phyloP scores from a whole-genome alignment of 2,329 filamentous ascomycete genomes.

The Epichloe brachyelytri region DNA sequence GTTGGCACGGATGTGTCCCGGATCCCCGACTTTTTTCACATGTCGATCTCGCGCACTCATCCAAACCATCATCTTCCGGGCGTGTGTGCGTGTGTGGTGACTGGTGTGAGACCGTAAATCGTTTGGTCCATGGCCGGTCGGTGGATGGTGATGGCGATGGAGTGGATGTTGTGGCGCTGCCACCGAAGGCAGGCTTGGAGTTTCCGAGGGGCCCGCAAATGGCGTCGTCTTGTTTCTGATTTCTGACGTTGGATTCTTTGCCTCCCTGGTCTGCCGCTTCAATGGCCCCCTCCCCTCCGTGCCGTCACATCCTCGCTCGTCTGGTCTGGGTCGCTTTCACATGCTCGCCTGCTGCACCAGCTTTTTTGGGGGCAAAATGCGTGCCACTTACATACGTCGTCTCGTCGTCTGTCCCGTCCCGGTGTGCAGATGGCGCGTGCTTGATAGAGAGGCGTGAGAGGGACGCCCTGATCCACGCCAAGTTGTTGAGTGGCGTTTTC shows the following conservation, averaged over 20 bases:
- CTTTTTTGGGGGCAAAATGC: background rate
- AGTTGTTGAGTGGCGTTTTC: constrained; percentile 3
- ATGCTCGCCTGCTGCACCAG: background rate
- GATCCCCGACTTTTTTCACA: background rate
- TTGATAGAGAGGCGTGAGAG: background rate
- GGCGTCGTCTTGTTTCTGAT: too few species aligned
- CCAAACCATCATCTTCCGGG: too few species aligned
- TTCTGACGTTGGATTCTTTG: too few species aligned
- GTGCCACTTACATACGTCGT: background rate
- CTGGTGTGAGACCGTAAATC: background rate
- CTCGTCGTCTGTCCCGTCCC: background rate
- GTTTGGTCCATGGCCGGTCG: background rate
- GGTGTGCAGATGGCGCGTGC: background rate
- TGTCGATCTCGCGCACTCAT: background rate
- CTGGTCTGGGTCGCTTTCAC: constrained; percentile 3
- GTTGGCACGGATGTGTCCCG: constrained; percentile 2
- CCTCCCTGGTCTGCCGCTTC: too few species aligned
- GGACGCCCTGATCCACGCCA: background rate
- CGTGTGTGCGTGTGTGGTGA: background rate
- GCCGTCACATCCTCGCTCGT: background rate
- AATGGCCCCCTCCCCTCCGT: too few species aligned
- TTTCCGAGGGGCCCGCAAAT: too few species aligned
- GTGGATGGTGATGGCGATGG: background rate
- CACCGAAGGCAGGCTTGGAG: too few species aligned
- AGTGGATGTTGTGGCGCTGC: too few species aligned